Percentiles rank a stretch among this genome's conserved stretches.
Evolutionary conservation across 441 rosid genomes (phyloP).

Genomic region (Pelargonium fulgidum): DNA sequence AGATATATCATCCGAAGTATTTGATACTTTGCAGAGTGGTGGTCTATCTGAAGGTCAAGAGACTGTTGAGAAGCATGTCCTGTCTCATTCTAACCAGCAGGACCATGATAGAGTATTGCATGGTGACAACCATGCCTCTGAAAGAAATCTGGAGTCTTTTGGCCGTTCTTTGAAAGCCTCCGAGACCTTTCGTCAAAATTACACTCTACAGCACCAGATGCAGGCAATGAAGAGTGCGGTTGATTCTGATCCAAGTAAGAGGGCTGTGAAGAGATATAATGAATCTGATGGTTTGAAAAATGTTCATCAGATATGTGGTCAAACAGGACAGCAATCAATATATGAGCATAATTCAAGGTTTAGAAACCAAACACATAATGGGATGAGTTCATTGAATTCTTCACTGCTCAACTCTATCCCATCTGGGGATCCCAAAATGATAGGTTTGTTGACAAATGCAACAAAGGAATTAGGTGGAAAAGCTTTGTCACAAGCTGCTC

Average conservation of each 20-base stretch:
- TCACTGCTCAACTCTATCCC: constrained; percentile 23
- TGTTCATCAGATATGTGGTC: constrained; percentile 26
- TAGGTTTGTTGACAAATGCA: constrained; percentile 25
- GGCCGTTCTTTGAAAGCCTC: constrained; percentile 42
- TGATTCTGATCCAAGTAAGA: constrained; percentile 39
- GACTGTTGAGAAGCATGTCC: constrained; percentile 14
- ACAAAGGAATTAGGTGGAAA: constrained; percentile 25
- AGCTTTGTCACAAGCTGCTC: constrained; percentile 27
- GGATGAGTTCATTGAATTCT: constrained; percentile 21
- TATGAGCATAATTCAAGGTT: constrained; percentile 25
- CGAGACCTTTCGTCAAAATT: constrained; percentile 31
- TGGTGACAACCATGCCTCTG: constrained; percentile 26
- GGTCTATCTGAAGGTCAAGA: constrained; percentile 30
- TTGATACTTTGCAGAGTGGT: constrained; percentile 24
- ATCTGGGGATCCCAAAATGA: constrained; percentile 36
- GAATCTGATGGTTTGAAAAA: constrained; percentile 33
- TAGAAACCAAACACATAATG: constrained; percentile 25
- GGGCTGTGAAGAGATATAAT: constrained; percentile 45
- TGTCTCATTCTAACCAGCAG: constrained; percentile 26
- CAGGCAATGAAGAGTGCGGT: constrained; percentile 38
- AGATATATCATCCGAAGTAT: constrained; percentile 23
- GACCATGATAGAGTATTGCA: constrained; percentile 21
- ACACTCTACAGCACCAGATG: constrained; percentile 39
- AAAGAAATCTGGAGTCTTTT: constrained; percentile 47
- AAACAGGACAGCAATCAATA: constrained; percentile 28